Percentiles rank a stretch among this genome's conserved stretches.
These are phyloP conservation scores for Fragilaria crotonensis DNA, from an alignment of 108 stramenopile species.

Conservation along the genomic window DNA sequence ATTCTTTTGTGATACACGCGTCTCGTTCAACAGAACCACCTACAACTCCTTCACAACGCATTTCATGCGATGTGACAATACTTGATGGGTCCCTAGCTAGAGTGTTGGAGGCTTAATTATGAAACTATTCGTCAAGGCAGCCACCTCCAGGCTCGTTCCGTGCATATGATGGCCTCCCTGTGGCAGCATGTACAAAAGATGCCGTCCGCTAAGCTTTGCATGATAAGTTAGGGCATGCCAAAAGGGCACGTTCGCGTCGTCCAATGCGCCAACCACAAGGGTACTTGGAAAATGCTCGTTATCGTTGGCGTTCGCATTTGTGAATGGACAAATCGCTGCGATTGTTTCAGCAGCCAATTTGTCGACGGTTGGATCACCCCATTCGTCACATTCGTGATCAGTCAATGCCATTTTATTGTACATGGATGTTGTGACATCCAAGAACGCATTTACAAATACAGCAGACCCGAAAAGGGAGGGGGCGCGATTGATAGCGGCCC, in stretches of 20 bases:
- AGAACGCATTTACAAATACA: conserved; percentile 43
- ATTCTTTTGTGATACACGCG: too few relatives aligned
- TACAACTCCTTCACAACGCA: too few relatives aligned
- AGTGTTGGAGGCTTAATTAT: too few relatives aligned
- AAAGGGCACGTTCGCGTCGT: conserved; percentile 36
- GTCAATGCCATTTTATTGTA: conserved; percentile 41
- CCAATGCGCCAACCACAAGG: conserved; percentile 29
- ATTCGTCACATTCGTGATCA: conserved; percentile 71
- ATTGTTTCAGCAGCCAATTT: conserved; percentile 3
- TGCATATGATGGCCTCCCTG: conserved; percentile 29
- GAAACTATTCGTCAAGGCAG: too few relatives aligned
- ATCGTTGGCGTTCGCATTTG: conserved; percentile 4
- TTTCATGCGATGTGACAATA: too few relatives aligned
- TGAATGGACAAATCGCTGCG: conserved; percentile 32
- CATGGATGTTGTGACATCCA: conserved; percentile 51
- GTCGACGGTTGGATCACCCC: conserved; percentile 38
- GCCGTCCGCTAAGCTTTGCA: conserved; percentile 8
- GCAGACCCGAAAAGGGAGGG: conserved; percentile 31
- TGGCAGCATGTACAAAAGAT: conserved; percentile 19
- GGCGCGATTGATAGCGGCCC: conserved; percentile 33
- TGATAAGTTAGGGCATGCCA: conserved; percentile 37
- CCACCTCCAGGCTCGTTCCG: conserved; percentile 21
- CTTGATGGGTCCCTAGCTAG: too few relatives aligned
- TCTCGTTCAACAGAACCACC: too few relatives aligned
- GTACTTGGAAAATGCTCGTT: conserved; percentile 1